phyloP scores from a whole-genome alignment of 805 yeast genomes.

The Kluyveromyces siamensis region DNA sequence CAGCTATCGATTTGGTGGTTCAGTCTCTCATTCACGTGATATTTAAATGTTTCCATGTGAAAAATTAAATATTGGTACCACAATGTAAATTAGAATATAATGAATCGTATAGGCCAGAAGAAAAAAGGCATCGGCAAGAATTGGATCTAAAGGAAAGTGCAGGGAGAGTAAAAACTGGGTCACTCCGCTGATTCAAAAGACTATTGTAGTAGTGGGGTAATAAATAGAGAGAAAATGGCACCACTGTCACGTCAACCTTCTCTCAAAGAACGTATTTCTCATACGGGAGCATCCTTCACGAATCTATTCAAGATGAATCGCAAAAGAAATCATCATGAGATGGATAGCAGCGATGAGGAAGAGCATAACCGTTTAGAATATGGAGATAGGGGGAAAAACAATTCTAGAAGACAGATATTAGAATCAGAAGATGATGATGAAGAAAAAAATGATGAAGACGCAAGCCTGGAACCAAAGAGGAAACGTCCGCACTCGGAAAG shows the following conservation, averaged over 20 bases:
- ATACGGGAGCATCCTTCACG: constrained; percentile 20
- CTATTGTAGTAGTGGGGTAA: not conserved
- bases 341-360: constrained; percentile 21
- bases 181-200: no score
- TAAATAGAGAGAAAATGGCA: constrained; percentile 2
- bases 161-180: not conserved
- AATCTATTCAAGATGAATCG: constrained; percentile 26
- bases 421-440: constrained; percentile 4
- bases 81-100: not conserved
- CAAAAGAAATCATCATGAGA: constrained; percentile 15
- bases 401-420: not conserved
- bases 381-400: constrained; percentile 4
- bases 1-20: not conserved
- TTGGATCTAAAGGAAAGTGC: not conserved
- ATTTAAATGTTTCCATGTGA: not conserved
- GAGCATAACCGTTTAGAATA: constrained; percentile 28
- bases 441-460: constrained; percentile 2
- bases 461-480: not conserved
- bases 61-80: not conserved
- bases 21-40: not conserved
- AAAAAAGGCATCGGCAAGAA: not conserved
- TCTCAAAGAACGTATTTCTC: constrained; percentile 21
- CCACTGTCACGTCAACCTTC: constrained; percentile 8
- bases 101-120: not conserved
- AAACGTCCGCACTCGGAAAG: constrained; percentile 13